Percentiles rank a stretch among this genome's conserved stretches.
Conservation (phyloP, 2,329 filamentous ascomycete species). For the Didymella arachidicola region DNA sequence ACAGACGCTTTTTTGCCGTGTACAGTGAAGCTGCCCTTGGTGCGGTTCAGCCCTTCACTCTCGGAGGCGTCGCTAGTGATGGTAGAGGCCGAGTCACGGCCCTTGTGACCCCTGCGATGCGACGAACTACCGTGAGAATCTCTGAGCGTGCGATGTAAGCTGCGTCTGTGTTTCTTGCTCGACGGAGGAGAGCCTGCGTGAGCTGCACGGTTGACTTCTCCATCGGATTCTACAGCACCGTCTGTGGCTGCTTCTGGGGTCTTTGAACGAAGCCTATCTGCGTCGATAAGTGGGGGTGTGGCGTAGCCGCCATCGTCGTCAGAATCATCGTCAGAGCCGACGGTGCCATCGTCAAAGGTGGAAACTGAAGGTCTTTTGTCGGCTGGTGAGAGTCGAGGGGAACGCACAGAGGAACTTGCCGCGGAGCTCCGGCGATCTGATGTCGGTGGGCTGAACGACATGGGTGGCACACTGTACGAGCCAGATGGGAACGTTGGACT, state of each 20-base stretch:
- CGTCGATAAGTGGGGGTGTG: conserved; percentile 44
- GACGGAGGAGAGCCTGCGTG: conserved; percentile 58
- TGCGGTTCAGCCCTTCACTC: conserved; percentile 76
- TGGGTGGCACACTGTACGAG: conserved; percentile 41
- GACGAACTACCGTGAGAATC: conserved; percentile 74
- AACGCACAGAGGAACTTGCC: conserved; percentile 47
- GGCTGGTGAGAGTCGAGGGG: conserved; percentile 40
- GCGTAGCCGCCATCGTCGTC: conserved; percentile 43
- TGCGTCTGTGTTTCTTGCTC: conserved; percentile 77
- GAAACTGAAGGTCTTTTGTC: conserved; percentile 48
- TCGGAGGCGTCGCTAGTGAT: conserved; percentile 57
- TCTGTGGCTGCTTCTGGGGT: conserved; percentile 40
- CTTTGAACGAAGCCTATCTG: conserved; percentile 29
- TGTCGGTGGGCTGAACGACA: conserved; percentile 44
- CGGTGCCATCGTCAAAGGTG: conserved; percentile 39
- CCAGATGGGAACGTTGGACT: conserved; percentile 44
- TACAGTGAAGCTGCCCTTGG: conserved; percentile 89
- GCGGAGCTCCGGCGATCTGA: conserved; percentile 44
- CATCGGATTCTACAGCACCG: conserved; percentile 36
- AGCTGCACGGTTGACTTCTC: conserved; percentile 39
- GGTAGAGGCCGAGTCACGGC: conserved; percentile 74
- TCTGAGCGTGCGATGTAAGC: conserved; percentile 86
- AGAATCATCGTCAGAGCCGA: conserved; percentile 43
- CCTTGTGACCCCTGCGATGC: conserved; percentile 75
- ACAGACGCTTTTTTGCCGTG: conserved; percentile 98